A percentile compares a stretch with the other conserved stretches of the same genome.
phyloP scores from a whole-genome alignment of 2,329 filamentous ascomycete genomes.

The Chalara sp. region DNA sequence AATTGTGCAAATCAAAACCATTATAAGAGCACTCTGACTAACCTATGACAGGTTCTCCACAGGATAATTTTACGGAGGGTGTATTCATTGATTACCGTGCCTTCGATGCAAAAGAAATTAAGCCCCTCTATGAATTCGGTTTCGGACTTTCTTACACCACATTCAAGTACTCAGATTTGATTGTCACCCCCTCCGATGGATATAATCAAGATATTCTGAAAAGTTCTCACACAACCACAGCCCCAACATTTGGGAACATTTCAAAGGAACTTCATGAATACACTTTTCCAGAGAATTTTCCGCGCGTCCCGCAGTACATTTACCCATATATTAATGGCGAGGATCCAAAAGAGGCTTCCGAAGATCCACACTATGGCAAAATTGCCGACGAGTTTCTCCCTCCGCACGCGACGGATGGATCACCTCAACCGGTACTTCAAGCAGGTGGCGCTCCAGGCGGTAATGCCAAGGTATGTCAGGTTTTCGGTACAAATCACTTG shows the following conservation, averaged over 20 bases:
- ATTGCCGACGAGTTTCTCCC: conserved; percentile 32
- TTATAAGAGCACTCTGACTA: no score
- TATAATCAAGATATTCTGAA: no score
- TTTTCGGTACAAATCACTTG: no score
- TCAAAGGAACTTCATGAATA: conserved; percentile 60
- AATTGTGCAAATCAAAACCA: no score
- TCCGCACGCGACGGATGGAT: conserved; percentile 35
- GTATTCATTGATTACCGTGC: conserved; percentile 76
- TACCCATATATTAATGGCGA: conserved; percentile 51
- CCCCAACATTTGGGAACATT: conserved; percentile 54
- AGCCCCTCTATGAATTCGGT: conserved; percentile 75
- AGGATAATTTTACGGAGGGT: conserved; percentile 69
- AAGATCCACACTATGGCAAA: conserved; percentile 23
- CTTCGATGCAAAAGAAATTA: conserved; percentile 58
- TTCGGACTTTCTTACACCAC: conserved; percentile 76
- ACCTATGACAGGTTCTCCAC: conserved; percentile 42
- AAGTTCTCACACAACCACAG: conserved; percentile 34
- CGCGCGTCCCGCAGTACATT: conserved; percentile 41
- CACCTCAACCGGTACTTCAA: conserved; percentile 36
- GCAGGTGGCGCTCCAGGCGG: conserved; percentile 48
- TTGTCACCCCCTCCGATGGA: conserved; percentile 49
- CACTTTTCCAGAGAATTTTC: conserved; percentile 53
- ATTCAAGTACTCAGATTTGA: conserved; percentile 67
- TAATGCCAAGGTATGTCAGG: conserved; percentile 32
- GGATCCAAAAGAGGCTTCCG: conserved; percentile 41